Evolutionary conservation across 345 rosid species (phyloP), one percentile per base, ranked within the genome.

Genomic region (Bruguiera parviflora): DNA sequence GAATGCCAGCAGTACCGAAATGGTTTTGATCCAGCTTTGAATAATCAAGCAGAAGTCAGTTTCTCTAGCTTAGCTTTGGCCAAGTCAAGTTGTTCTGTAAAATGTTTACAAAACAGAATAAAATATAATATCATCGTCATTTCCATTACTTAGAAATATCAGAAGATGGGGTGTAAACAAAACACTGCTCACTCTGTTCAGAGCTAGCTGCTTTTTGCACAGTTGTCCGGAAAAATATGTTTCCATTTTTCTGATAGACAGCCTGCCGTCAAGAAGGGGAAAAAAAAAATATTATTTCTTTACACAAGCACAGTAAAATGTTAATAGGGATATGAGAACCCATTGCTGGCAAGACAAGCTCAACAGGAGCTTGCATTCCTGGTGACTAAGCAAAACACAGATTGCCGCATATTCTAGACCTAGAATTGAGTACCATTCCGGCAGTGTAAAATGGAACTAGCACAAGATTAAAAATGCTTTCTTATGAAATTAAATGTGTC

Each of bases 201-300:
- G 72, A 78, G 5, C 83, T 70, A 66, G 24, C 78, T 25, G 83
- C 86, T 65, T 81, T 87, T 60, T 81, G 71, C 51, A 58, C 49
- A 0, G 78, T 85, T 22, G 89, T 76, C 0, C 80, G 77, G 69
- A 87, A 87, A 68, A 78, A 85, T 22, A 87, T 53, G 77, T 80
- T 68, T 24, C 79, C 86, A 5, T 76, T 76, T 73, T 78, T 85
- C 78, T 81, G 84, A 71, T 80, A 87, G 59, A 84, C 86, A 64
- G 77, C 52, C 91, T 87, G 75, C 20, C 46, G 10, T 53, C 47
- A 64, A 65, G 29, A 66, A 68, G 39, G 28, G 6, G 11, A 24
- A 56, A 8, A 21, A 72, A 47, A 58, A 39, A 1, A 13, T 18
- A 31, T 33, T n/a, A 73, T 19, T 10, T 37, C 4, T 24, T 35